Evolutionary conservation across 352 stramenopile genomes (phyloP), one percentile per base, ranked within the genome.

Genomic region (Phytophthora crassamura): DNA sequence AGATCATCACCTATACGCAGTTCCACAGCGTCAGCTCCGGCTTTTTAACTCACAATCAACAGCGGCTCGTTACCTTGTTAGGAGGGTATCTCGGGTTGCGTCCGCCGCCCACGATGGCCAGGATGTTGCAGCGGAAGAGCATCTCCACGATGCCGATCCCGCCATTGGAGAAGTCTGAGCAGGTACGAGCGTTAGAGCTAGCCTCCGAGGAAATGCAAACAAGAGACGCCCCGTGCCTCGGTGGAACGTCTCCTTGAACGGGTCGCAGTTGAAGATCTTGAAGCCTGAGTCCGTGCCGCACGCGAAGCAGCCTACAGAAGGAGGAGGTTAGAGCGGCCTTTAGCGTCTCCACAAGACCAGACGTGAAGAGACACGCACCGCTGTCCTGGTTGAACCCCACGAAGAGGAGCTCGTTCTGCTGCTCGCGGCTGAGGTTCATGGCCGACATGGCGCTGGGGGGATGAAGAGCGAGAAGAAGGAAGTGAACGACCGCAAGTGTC

Each of bases 81-180:
- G 95, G 92, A 48, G 97, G 96, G 61, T 98, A 99, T 58, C 95
- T 78, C 33, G 97, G 95, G 61, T 95, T 95, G 47, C 87, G 81
- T 15, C 94, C 95, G 18, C 92, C 95, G 8, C 95, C 95, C 15
- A 98, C 95, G 34, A 98, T 91, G 33, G 95, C 80, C 45, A 99
- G 86, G 25, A 99, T 95, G 74, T 99, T 99, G 78, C 96, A 99
- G 18, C 98, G 92, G 76, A 99, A 99, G 3, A 99, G 90, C 97
- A 99, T 99, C 84, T 99, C 97, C 6, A 99, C 97, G 58, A 97
- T 97, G 12, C 97, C 97, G 57, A 99, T 99, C 30, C 97, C 97
- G 43, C 93, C 94, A 86, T 93, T 96, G 41, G 88, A 86, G 61
- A 98, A 98, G 65, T 97, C 90, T 96, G 41, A 22, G 40, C 7